Base-by-base conservation (phyloP, 768 basidiomycete species). In the Cyclocybe aegerita region DNA sequence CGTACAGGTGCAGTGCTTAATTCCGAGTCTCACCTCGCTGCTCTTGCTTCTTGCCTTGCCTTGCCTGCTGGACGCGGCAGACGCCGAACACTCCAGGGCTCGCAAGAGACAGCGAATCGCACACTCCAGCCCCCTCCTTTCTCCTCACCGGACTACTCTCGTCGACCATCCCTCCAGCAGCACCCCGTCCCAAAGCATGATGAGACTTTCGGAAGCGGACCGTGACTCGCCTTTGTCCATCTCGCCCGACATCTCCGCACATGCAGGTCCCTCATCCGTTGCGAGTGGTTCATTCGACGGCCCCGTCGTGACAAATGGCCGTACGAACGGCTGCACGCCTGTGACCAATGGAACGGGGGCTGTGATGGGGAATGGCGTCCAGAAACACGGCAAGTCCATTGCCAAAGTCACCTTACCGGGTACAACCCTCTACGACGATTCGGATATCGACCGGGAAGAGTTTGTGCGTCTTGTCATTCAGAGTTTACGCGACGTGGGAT, bases 401-500 rank as follows among this genome's bases (percentile, higher is more conserved):
- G 67, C 83, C 31, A 79, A 77, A 61, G 86, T 93, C 41, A 74
- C 77, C 39, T 72, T 88, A 32, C 85, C 86, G 14, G 90, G 91
- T 17, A 82, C 85, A 41, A 78, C 79, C 34, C 75, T 93, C 48
- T 93, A 90, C 59, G 83, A 89, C 39, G 88, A 89, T 67, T 85
- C 87, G 55, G 75, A 75, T 55, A 75, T 96, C 42, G 83, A 93
- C 70, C 78, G 93, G 57, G 90, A 96, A 70, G 94, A 97, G 68
- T 94, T 92, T 65, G 85, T 96, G 43, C 77, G 94, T 59, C 71
- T 98, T 40, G 85, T 93, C 46, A 79, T 97, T 53, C 94, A 98
- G 66, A 91, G 87, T 59, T 69, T 98, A 57, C 78, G 89, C 61
- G 94, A 97, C 68, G 87, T 94, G 43, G 94, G 94, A 39, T 86